Evolutionary conservation across 768 basidiomycete genomes (phyloP).

Genomic region (Dentipellis sp.): DNA sequence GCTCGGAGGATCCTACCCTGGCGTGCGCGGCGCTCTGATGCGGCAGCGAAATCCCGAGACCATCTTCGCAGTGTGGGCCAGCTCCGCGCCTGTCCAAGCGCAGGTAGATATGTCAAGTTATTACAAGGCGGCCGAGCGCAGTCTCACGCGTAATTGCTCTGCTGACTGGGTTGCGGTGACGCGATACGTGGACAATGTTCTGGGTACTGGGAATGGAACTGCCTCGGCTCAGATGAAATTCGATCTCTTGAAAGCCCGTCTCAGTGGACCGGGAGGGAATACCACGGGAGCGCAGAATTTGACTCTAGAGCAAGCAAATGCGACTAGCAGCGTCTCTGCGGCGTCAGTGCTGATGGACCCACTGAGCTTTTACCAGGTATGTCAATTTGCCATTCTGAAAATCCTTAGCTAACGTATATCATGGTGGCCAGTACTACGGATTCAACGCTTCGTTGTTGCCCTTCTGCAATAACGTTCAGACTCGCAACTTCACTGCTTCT

Average conservation of each 20-base stretch:
- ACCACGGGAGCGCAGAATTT: conserved; percentile 20
- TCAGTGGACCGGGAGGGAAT: conserved; percentile 35
- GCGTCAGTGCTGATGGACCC: conserved; percentile 42
- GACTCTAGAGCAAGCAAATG: conserved; percentile 15
- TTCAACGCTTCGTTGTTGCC: conserved; percentile 34
- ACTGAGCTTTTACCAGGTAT: conserved; percentile 37
- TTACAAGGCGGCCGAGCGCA: conserved; percentile 40
- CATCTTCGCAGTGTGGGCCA: conserved; percentile 40
- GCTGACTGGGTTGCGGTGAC: conserved; percentile 45
- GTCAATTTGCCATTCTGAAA: background rate
- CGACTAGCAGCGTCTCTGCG: conserved; percentile 27
- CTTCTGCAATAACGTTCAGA: conserved; percentile 40
- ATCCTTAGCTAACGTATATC: background rate
- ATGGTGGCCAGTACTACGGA: conserved; percentile 33
- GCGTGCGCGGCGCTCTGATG: conserved; percentile 33
- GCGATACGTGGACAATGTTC: conserved; percentile 28
- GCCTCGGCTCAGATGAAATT: conserved; percentile 30
- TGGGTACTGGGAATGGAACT: conserved; percentile 25
- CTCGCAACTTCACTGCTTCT: conserved; percentile 29
- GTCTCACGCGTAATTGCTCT: conserved; percentile 40
- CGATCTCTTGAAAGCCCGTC: conserved; percentile 29
- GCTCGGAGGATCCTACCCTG: conserved; percentile 43
- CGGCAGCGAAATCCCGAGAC: conserved; percentile 37
- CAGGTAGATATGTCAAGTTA: conserved; percentile 43
- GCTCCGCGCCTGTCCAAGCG: conserved; percentile 40